Conservation (phyloP, 495 filamentous ascomycete genomes). For the Neurospora sp. region DNA sequence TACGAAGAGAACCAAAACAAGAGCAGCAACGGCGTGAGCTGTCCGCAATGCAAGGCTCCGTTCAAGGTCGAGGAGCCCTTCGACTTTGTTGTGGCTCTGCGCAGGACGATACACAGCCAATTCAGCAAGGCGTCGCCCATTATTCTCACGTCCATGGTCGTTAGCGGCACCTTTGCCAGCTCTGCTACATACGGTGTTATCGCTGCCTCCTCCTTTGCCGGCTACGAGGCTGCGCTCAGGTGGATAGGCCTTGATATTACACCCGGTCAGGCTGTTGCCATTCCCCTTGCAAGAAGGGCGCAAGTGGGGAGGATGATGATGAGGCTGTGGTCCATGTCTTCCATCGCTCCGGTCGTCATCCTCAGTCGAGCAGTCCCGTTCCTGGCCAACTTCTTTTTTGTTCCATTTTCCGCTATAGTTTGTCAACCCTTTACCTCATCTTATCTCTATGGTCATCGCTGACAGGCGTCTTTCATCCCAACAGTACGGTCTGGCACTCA, state of each 20-base stretch:
- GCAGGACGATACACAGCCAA: conserved; percentile 43
- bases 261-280: background rate
- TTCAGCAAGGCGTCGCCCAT: conserved; percentile 49
- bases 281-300: background rate
- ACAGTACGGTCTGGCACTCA: conserved; percentile 14
- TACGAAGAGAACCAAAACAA: conserved; percentile 63
- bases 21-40: conserved; percentile 49
- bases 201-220: conserved; percentile 28
- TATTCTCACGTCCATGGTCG: conserved; percentile 44
- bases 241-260: conserved; percentile 11
- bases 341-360: conserved; percentile 31
- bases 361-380: conserved; percentile 22
- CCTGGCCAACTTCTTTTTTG: conserved; percentile 17
- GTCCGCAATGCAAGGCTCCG: conserved; percentile 79
- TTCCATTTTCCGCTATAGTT: conserved; percentile 29
- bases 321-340: conserved; percentile 16
- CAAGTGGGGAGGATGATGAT: background rate
- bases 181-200: conserved; percentile 28
- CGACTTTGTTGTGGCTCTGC: conserved; percentile 52
- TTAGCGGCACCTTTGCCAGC: conserved; percentile 40
- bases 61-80: conserved; percentile 64
- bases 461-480: background rate
- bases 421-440: background rate
- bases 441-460: too few species aligned
- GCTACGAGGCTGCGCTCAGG: conserved; percentile 13